phyloP scores from a whole-genome alignment of 1,139 yeast species.

The Suzukiozyma palmioleophila region DNA sequence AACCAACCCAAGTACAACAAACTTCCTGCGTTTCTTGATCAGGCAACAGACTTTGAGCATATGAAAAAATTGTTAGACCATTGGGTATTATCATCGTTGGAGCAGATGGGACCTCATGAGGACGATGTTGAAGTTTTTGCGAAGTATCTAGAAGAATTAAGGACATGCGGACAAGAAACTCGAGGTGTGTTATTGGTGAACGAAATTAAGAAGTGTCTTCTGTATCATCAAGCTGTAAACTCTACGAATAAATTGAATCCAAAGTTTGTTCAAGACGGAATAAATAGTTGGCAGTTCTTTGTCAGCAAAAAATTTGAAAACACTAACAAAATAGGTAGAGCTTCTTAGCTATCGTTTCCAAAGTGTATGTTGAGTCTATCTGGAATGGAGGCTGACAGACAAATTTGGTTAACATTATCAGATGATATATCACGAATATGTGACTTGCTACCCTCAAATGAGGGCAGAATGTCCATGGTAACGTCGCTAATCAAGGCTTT shows the following conservation, averaged over 20 bases:
- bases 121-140: conserved; percentile 48
- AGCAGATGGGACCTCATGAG: conserved; percentile 52
- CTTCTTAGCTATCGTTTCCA: no score
- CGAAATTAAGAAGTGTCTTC: conserved; percentile 13
- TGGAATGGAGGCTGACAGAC: conserved; percentile 9
- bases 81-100: conserved; percentile 48
- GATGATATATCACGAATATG: conserved; percentile 19
- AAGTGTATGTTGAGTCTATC: neutral
- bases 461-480: conserved; percentile 46
- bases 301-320: conserved; percentile 7
- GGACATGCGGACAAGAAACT: conserved; percentile 15
- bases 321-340: conserved; percentile 3
- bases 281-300: conserved; percentile 18
- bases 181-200: conserved; percentile 21
- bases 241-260: conserved; percentile 1
- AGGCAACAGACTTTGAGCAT: conserved; percentile 22
- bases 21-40: conserved; percentile 35
- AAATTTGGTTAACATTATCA: conserved; percentile 20
- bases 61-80: conserved; percentile 31
- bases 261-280: conserved; percentile 16
- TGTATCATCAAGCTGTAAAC: conserved; percentile 9
- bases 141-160: conserved; percentile 19
- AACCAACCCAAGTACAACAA: conserved; percentile 17
- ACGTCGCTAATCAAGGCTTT: conserved; percentile 40
- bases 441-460: conserved; percentile 51